Evolutionary conservation across 331 rosid species (phyloP).

Genomic region (Dryas integrifolia): DNA sequence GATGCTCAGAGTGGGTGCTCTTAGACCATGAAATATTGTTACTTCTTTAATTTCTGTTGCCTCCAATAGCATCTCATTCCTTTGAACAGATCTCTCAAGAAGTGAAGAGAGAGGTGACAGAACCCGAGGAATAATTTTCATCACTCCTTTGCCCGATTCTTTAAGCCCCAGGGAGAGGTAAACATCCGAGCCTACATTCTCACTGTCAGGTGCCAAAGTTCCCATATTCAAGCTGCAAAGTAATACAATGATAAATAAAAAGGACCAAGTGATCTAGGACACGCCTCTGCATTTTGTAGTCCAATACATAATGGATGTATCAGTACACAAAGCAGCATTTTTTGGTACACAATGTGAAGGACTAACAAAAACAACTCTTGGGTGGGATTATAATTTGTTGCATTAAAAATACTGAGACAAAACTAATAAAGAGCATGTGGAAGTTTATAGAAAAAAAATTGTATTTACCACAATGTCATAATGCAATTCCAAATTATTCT

Average conservation of each 20-base stretch:
- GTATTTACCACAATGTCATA: too few species aligned
- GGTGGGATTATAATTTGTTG: background rate
- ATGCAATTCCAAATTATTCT: too few species aligned
- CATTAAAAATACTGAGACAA: background rate
- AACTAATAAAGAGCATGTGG: background rate
- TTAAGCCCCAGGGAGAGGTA: slow-evolving; percentile 67
- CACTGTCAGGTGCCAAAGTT: slow-evolving; percentile 46
- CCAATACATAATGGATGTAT: background rate
- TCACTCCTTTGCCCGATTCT: slow-evolving; percentile 45
- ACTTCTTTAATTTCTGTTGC: slow-evolving; percentile 44
- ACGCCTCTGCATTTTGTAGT: background rate
- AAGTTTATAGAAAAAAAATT: too few species aligned
- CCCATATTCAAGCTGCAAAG: slow-evolving; percentile 72
- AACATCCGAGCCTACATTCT: slow-evolving; percentile 48
- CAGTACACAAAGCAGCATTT: background rate
- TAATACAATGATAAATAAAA: slow-evolving; percentile 2
- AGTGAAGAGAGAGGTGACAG: slow-evolving; percentile 79
- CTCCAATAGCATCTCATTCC: slow-evolving; percentile 58
- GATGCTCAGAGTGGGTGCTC: slow-evolving; percentile 75
- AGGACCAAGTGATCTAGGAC: background rate
- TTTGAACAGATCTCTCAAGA: slow-evolving; percentile 67
- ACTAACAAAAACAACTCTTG: background rate
- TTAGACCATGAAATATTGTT: slow-evolving; percentile 76
- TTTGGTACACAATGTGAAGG: background rate
- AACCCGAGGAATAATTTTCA: slow-evolving; percentile 74